phyloP scores from a whole-genome alignment of 75 land plant species.

The Gnetum montanum region DNA sequence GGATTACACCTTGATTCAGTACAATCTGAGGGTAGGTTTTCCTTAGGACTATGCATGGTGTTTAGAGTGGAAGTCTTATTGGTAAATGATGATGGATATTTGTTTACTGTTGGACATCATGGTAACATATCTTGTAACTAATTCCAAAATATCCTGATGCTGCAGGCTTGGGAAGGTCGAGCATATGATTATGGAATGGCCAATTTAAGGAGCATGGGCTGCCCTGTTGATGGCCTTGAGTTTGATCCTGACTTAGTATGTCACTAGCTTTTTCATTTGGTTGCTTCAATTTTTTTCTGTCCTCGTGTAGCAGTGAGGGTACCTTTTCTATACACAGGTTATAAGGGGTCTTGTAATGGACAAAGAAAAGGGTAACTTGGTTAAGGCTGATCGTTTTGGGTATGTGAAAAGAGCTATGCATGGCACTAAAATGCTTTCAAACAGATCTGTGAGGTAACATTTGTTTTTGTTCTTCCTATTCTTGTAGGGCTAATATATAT shows the following conservation, averaged over 20 bases:
- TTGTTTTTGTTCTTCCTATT: not conserved
- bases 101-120: no score
- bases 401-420: conserved; percentile 97
- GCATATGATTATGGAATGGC: conserved; percentile 97
- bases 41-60: no score
- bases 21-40: conserved; percentile 91
- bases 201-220: conserved; percentile 78
- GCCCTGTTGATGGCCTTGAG: conserved; percentile 84
- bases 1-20: conserved; percentile 95
- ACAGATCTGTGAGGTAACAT: conserved; percentile 63
- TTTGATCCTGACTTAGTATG: conserved; percentile 90
- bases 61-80: no score
- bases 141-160: no score
- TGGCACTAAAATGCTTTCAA: conserved; percentile 90
- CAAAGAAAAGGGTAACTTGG: conserved; percentile 89
- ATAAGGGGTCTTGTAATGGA: conserved; percentile 96
- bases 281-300: not conserved
- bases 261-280: not conserved
- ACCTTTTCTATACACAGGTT: no score
- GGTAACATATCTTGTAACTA: no score
- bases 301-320: not conserved
- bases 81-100: no score
- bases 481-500: not conserved
- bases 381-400: conserved; percentile 98
- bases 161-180: conserved; percentile 97